Percentiles rank a stretch among this genome's conserved stretches.
Conservation (phyloP, 1,139 yeast genomes). For the Scheffersomyces cryptocercus region DNA sequence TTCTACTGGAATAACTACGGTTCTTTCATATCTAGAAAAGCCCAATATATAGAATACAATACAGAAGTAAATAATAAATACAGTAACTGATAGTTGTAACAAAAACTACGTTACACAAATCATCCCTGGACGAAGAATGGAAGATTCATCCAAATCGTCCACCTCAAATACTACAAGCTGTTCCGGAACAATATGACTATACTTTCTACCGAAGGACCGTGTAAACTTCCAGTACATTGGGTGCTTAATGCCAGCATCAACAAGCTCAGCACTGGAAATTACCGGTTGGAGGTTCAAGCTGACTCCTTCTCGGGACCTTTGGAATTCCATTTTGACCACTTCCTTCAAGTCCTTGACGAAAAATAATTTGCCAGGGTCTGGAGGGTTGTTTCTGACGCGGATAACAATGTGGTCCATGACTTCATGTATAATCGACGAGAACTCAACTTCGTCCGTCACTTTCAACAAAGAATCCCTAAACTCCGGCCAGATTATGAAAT, state of each 20-base stretch:
- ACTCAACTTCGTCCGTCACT: not conserved
- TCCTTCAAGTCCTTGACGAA: not conserved
- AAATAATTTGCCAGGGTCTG: not conserved
- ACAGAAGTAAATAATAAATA: too few relatives aligned
- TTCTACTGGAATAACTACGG: too few relatives aligned
- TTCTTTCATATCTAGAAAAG: too few relatives aligned
- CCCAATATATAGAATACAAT: too few relatives aligned
- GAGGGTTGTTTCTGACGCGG: not conserved
- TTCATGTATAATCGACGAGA: not conserved
- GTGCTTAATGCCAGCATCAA: not conserved
- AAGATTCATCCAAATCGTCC: not conserved
- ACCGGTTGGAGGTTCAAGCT: not conserved
- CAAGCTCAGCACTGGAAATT: not conserved
- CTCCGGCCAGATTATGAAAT: conserved; percentile 1
- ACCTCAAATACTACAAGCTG: not conserved
- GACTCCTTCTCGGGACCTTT: not conserved
- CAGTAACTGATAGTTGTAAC: too few relatives aligned
- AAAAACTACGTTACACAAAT: too few relatives aligned
- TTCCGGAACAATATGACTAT: not conserved
- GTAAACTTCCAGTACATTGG: not conserved
- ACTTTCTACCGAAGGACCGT: not conserved
- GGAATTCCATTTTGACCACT: not conserved
- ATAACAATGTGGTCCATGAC: not conserved
- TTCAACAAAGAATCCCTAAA: not conserved
- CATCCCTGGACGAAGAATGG: not conserved